Evolutionary conservation across 2,329 filamentous ascomycete genomes (phyloP).

Genomic region (Botryotinia convoluta): DNA sequence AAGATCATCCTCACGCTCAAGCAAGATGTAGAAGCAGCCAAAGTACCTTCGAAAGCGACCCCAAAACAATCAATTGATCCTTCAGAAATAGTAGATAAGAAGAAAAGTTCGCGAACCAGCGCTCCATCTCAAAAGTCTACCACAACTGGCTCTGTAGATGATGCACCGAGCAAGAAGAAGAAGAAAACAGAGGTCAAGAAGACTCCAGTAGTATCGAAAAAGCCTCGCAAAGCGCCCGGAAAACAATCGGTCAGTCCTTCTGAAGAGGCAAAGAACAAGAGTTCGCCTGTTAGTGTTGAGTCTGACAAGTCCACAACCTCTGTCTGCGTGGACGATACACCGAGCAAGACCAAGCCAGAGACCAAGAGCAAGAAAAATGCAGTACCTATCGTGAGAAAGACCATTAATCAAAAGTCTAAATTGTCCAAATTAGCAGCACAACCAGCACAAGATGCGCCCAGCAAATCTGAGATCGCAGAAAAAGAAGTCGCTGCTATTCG

Average conservation of each 20-base stretch:
- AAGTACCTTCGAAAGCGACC: background rate
- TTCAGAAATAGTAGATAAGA: background rate
- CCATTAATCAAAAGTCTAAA: background rate
- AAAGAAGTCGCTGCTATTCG: background rate
- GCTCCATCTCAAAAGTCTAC: background rate
- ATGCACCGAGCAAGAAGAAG: background rate
- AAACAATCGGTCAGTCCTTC: background rate
- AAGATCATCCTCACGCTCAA: background rate
- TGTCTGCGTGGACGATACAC: background rate
- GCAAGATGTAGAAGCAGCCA: background rate
- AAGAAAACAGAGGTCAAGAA: background rate
- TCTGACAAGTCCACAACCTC: background rate
- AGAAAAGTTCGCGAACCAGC: background rate
- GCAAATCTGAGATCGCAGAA: background rate
- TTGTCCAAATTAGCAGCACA: background rate
- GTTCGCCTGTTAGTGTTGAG: background rate
- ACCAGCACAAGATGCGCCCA: background rate
- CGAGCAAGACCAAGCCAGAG: background rate
- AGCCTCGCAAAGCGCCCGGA: background rate
- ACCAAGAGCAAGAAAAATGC: accelerated
- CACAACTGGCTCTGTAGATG: background rate
- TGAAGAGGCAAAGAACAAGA: background rate
- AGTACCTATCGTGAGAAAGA: background rate
- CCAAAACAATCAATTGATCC: background rate
- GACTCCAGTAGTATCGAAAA: background rate